phyloP scores from a whole-genome alignment of 148 eudicot species.

The Chenopodium album region DNA sequence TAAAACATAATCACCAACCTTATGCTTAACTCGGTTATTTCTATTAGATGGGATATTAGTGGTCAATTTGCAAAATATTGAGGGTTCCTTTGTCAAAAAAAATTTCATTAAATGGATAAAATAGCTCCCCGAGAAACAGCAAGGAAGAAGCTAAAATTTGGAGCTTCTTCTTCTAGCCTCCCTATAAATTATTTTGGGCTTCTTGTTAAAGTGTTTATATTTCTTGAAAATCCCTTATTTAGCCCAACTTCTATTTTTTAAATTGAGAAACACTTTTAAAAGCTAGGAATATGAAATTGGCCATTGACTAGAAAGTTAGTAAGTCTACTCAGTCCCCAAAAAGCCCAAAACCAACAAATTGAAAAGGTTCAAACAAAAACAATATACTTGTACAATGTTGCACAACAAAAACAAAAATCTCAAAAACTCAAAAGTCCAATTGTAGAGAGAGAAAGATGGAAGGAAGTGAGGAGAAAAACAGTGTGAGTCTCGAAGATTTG shows the following conservation, averaged over 20 bases:
- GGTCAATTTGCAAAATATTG: too few species aligned
- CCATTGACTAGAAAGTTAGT: too few species aligned
- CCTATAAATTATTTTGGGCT: neutral
- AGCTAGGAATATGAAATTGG: too few species aligned
- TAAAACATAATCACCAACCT: too few species aligned
- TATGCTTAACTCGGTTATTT: too few species aligned
- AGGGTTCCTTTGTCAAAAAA: too few species aligned
- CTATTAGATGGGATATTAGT: too few species aligned
- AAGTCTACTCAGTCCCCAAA: neutral
- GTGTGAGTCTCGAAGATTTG: conserved; percentile 39
- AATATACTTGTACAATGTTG: neutral
- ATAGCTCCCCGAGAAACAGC: too few species aligned
- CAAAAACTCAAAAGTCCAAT: neutral
- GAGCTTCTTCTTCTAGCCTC: neutral
- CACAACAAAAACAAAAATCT: too few species aligned
- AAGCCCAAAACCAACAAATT: neutral
- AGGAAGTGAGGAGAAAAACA: conserved; percentile 11
- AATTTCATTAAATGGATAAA: too few species aligned
- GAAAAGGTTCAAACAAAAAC: neutral
- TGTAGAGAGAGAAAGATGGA: conserved; percentile 23
- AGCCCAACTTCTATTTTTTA: neutral
- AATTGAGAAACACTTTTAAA: neutral
- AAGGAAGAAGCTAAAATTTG: neutral
- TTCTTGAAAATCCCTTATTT: neutral
- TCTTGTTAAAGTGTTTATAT: too few species aligned